Evolutionary conservation across 306 rosid species (phyloP), one percentile per base, ranked within the genome.

Genomic region (Trifolium repens): DNA sequence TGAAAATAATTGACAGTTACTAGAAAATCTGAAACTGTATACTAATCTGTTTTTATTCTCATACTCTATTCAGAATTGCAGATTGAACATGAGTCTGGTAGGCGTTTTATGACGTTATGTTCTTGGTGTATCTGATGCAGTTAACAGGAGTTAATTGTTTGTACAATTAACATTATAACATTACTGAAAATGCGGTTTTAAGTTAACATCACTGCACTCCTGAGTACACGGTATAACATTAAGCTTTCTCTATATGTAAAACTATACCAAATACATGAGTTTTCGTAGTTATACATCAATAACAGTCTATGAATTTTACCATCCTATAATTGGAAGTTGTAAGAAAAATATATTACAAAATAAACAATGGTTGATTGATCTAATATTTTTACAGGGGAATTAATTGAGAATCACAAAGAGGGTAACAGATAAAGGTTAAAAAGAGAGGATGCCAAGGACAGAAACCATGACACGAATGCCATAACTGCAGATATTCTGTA

Each of bases 361-460:
- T 14, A 47, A 78, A 54, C 42, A 70, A 43, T 69, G 55, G 57
- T 15, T 2, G 50, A 14, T 27, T 2, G 50, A 16, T 27, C 54
- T 64, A 69, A 69, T 66, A 34, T 71, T 44, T 60, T 57, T 64
- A 75, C 75, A 71, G 65, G 72, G 52, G 30, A 66, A 24, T 5
- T 65, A 34, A 55, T 69, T 32, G 44, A 55, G 80, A 80, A 78
- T 86, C 78, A 85, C 78, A 90, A 74, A 43, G 96, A 88, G 67
- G 96, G 88, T 80, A 93, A 86, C 75, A 93, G 75, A 89, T 93
- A 93, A 26, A 93, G 91, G 81, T 93, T 93, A 68, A 85, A 82
- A 39, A 93, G 91, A 59, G 85, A 85, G 47, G 98, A 88, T 30
- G 91, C 79, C 68, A 84, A 65, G 24, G 89, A 86, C 64, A 89